Percentiles rank a stretch among this genome's conserved stretches.
Evolutionary conservation across 305 asterid species (phyloP).

Genomic region (Fraxinus greggii): DNA sequence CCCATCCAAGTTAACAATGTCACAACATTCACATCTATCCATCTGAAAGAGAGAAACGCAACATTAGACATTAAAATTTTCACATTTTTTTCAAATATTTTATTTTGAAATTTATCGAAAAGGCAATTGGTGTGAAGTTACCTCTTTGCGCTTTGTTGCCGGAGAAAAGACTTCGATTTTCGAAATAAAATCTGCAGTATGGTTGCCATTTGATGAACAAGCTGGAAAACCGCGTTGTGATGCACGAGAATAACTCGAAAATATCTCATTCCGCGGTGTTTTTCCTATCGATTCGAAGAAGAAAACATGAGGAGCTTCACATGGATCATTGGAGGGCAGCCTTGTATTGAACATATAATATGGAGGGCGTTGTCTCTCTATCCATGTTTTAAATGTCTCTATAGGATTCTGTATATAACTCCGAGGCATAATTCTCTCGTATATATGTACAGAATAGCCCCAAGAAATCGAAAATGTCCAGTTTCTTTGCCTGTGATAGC

Average conservation of each 20-base stretch:
- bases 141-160: conserved; percentile 32
- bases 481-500: conserved; percentile 32
- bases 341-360: conserved; percentile 61
- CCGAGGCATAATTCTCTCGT: conserved; percentile 41
- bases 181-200: conserved; percentile 28
- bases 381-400: conserved; percentile 43
- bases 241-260: conserved; percentile 25
- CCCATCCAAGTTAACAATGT: conserved; percentile 25
- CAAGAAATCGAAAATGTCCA: conserved; percentile 55
- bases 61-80: neutral
- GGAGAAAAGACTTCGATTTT: conserved; percentile 33
- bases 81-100: neutral
- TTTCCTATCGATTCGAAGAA: conserved; percentile 31
- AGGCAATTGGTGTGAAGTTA: neutral
- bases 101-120: neutral
- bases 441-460: conserved; percentile 52
- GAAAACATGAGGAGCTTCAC: conserved; percentile 61
- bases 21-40: conserved; percentile 60
- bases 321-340: conserved; percentile 37
- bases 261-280: conserved; percentile 1
- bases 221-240: conserved; percentile 22
- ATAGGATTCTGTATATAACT: conserved; percentile 40
- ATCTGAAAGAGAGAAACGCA: conserved; percentile 27
- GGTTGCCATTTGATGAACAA: conserved; percentile 22
- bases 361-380: conserved; percentile 26